Evolutionary conservation across 192 early-diverging fungal genomes (phyloP), one percentile per base, ranked within the genome.

Genomic region (Thoreauomyces humboldtii): DNA sequence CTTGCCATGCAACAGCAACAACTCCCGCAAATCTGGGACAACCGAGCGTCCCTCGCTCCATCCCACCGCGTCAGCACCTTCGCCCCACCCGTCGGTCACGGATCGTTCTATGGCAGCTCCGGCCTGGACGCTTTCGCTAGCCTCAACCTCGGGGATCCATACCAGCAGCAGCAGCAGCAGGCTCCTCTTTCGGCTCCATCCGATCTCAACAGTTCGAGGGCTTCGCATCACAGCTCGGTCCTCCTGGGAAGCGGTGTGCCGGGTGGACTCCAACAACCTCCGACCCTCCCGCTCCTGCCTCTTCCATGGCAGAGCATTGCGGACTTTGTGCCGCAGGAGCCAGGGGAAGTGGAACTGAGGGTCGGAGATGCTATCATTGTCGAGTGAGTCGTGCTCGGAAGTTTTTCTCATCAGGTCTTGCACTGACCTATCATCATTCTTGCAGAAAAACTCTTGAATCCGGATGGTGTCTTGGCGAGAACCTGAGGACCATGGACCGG

Each of bases 401-500:
- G 43, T 14, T 45, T 44, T 28, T 41, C 33, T 31, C 25, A 6
- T 21, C 21, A 21, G 52, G 21, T 6, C 9, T 7, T 54, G 6
- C 25, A 6, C 33, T 32, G 7, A n/a, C 38, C 27, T 27, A 31
- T 52, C 32, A 2, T 17, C 4, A 31, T 59, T 59, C 24, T 59
- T 24, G 36, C 24, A 59, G 57, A 17, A 45, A 61, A 61, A 32
- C n/a, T 14, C 45, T 31, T 29, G 42, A 41, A 15, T 22, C 19
- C 4, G 61, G 61, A 11, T 63, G 61, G 61, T 52, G 61, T 24
- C 24, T 52, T 1, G 61, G 61, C 14, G 24, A 29, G 48, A 63
- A 63, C 35, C 47, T 50, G 7, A 36, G 12, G 22, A 37, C 46
- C 9, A 50, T 46, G 4, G 32, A 53, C 15, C 45, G 48, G 9